Evolutionary conservation across 495 filamentous ascomycete genomes (phyloP).

Genomic region (Geopyxis carbonaria): DNA sequence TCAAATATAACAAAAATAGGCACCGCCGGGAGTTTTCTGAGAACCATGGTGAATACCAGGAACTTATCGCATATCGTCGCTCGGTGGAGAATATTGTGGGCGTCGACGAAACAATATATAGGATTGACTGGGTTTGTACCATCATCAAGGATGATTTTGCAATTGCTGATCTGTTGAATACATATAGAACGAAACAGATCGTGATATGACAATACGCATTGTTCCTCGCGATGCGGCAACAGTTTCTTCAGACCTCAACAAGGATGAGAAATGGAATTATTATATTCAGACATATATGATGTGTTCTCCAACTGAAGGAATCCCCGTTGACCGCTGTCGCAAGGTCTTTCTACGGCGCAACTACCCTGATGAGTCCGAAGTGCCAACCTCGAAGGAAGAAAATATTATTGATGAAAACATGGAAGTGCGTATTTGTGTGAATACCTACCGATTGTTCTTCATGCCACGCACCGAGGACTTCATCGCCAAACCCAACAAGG

Average conservation of each 20-base stretch:
- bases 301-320: constrained; percentile 75
- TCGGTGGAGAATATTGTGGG: constrained; percentile 20
- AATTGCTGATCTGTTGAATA: not conserved
- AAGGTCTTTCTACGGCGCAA: constrained; percentile 59
- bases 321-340: constrained; percentile 44
- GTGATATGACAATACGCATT: constrained; percentile 20
- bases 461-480: constrained; percentile 49
- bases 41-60: constrained; percentile 23
- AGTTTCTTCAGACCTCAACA: constrained; percentile 35
- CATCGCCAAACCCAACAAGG: constrained; percentile 30
- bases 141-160: not conserved
- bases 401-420: constrained; percentile 45
- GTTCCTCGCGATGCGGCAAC: constrained; percentile 21
- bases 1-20: constrained; percentile 42
- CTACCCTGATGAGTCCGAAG: constrained; percentile 39
- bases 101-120: constrained; percentile 17
- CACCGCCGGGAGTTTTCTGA: constrained; percentile 32
- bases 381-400: constrained; percentile 2
- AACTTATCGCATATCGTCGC: constrained; percentile 22
- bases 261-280: constrained; percentile 62
- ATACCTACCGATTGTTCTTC: constrained; percentile 67
- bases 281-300: constrained; percentile 84
- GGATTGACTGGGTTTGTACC: constrained; percentile 24
- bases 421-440: constrained; percentile 59
- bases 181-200: constrained; percentile 17